Evolutionary conservation across 495 filamentous ascomycete genomes (phyloP).

Genomic region (Sporormia fimetaria): DNA sequence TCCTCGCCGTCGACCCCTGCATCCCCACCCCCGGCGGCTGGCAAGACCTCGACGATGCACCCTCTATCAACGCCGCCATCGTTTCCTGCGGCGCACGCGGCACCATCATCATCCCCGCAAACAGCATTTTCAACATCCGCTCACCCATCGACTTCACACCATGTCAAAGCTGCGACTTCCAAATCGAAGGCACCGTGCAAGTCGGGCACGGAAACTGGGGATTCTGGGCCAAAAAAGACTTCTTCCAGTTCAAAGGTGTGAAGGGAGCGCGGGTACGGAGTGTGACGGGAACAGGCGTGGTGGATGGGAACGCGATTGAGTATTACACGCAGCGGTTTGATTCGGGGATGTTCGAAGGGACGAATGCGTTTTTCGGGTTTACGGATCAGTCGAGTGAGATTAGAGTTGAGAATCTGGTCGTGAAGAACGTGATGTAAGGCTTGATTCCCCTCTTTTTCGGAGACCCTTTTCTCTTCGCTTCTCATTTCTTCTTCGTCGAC

Average conservation of each 20-base stretch:
- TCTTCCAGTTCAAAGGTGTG: slow-evolving; percentile 3
- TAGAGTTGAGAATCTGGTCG: slow-evolving; percentile 1
- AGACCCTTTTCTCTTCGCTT: too few relatives aligned
- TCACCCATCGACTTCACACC: slow-evolving; percentile 8
- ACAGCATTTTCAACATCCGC: slow-evolving; percentile 5
- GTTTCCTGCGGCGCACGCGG: slow-evolving; percentile 5
- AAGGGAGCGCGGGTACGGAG: slow-evolving; percentile 5
- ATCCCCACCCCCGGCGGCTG: too few relatives aligned
- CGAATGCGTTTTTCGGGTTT: slow-evolving; percentile 1
- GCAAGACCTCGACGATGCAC: slow-evolving; percentile 13
- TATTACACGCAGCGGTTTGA: slow-evolving; percentile 1
- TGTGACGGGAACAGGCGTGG: slow-evolving; percentile 8
- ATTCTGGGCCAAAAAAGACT: slow-evolving; percentile 4
- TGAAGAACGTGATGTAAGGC: slow-evolving; percentile 7
- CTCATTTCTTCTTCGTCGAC: too few relatives aligned
- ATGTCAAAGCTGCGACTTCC: slow-evolving; percentile 13
- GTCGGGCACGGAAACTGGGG: slow-evolving; percentile 3
- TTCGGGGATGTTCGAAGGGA: background rate
- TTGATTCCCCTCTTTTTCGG: too few relatives aligned
- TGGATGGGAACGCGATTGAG: slow-evolving; percentile 8
- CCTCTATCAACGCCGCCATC: slow-evolving; percentile 10
- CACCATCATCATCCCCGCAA: slow-evolving; percentile 8
- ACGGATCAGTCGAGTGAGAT: slow-evolving; percentile 7
- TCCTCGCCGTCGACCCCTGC: too few relatives aligned
- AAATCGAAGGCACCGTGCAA: slow-evolving; percentile 8